Percentiles rank a stretch among this genome's conserved stretches.
These are phyloP conservation scores for Agrocybe chaxingu DNA, from an alignment of 768 basidiomycete species.

Conservation along the genomic window DNA sequence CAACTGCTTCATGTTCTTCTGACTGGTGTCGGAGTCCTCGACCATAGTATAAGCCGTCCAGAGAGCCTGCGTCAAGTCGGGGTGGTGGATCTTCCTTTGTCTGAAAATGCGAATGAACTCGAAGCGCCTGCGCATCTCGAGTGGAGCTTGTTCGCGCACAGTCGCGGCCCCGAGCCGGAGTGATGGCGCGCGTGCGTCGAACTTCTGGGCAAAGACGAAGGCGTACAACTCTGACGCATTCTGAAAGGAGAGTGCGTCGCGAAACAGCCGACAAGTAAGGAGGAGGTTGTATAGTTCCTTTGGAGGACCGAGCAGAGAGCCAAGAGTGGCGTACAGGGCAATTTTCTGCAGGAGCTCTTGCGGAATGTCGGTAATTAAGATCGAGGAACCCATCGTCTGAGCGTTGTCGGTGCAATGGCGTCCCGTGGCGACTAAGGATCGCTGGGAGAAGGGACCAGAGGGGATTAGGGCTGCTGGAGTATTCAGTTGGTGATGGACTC, in stretches of 20 bases:
- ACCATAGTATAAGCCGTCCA: slow-evolving; percentile 57
- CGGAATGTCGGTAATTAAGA: slow-evolving; percentile 23
- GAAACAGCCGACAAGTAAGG: slow-evolving; percentile 29
- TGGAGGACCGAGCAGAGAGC: slow-evolving; percentile 29
- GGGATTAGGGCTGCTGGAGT: slow-evolving; percentile 5
- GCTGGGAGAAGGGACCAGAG: not conserved
- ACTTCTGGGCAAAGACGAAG: slow-evolving; percentile 41
- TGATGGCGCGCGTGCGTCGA: slow-evolving; percentile 42
- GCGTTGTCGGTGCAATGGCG: too few species aligned
- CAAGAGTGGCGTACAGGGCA: slow-evolving; percentile 25
- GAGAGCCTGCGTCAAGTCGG: slow-evolving; percentile 39
- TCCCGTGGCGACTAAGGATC: too few species aligned
- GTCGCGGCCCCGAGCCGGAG: slow-evolving; percentile 31
- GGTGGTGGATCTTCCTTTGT: slow-evolving; percentile 29
- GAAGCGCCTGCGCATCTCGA: slow-evolving; percentile 45
- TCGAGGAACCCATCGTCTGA: slow-evolving; percentile 28
- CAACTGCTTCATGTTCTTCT: slow-evolving; percentile 45
- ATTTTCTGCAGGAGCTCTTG: slow-evolving; percentile 33
- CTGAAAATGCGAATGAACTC: slow-evolving; percentile 43
- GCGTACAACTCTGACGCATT: slow-evolving; percentile 29
- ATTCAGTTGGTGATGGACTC: not conserved
- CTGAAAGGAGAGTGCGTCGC: slow-evolving; percentile 20
- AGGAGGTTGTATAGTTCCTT: slow-evolving; percentile 26
- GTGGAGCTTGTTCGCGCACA: slow-evolving; percentile 29
- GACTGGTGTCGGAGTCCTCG: slow-evolving; percentile 46